Evolutionary conservation across 352 stramenopile species (phyloP), one percentile per base, ranked within the genome.

Genomic region (Phytophthora brassicae): DNA sequence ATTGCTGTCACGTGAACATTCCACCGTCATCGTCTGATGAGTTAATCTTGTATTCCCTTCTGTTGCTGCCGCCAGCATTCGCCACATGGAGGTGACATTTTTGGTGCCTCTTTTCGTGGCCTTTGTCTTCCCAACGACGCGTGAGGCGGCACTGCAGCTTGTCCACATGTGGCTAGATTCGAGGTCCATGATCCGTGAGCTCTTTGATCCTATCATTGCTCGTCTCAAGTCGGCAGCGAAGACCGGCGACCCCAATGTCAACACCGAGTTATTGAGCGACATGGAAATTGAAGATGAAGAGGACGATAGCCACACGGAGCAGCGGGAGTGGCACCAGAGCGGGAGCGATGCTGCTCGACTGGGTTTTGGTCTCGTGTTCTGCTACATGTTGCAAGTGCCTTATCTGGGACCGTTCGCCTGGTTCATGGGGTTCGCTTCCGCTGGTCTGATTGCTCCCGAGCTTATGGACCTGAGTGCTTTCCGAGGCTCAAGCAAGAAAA

Each of bases 401-500:
- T 85, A 84, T 45, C 42, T 91, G 13, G 82, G 82, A 0, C 79
- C 82, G 13, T 87, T 91, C 31, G 64, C 79, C 20, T 91, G 82
- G 82, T 91, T 91, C 46, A 64, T 84, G 22, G 80, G 67, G 0
- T 91, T 91, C 48, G 72, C 82, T 26, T 73, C 79, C 4, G 82
- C 82, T 14, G 82, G 82, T 1, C 51, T 89, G 3, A 77, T 84
- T 48, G 72, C 82, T 0, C 79, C 82, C 1, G 82, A 91, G 43
- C 74, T 91, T 9, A 56, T 91, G n/a, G 75, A 88, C 24, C 56
- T 88, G 24, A 75, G 79, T 26, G 93, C 95, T 31, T 98, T 98
- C 60, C 92, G 82, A 9, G 17, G 56, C 3, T 71, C 41, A 4
- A 66, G 13, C 22, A 72, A 75, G 45, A 75, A 66, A 60, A 49